A percentile compares a stretch with the other conserved stretches of the same genome.
These are phyloP conservation scores for Raffaelea deltoideospora DNA, from an alignment of 2,329 filamentous ascomycete species.

Conservation along the genomic window DNA sequence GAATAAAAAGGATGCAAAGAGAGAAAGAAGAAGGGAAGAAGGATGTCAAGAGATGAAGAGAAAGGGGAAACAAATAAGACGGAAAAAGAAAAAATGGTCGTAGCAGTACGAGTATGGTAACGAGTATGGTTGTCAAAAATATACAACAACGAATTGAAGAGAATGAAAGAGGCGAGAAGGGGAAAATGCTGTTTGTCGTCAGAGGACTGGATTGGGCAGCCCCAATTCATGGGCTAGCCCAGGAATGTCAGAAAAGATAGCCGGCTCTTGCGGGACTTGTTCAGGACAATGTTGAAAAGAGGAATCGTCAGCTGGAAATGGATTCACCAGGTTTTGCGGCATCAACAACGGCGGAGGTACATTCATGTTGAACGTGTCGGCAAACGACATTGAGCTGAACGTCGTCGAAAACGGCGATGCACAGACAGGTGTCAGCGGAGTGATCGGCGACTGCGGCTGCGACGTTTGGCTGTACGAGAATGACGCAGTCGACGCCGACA, in stretches of 20 bases:
- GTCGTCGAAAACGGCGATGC: background rate
- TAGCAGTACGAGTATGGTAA: too few relatives aligned
- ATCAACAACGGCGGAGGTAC: background rate
- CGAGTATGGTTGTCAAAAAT: too few relatives aligned
- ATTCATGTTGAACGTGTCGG: too few relatives aligned
- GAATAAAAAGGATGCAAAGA: too few relatives aligned
- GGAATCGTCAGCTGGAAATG: too few relatives aligned
- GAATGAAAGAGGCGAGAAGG: too few relatives aligned
- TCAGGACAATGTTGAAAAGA: background rate
- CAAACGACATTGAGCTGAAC: background rate
- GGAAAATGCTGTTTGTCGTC: too few relatives aligned
- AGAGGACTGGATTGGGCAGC: background rate
- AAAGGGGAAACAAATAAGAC: too few relatives aligned
- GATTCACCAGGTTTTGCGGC: background rate
- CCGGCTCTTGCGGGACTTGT: background rate
- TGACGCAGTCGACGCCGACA: background rate
- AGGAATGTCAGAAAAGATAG: background rate
- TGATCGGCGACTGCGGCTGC: constrained; percentile 2
- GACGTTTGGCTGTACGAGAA: background rate
- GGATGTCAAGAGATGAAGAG: too few relatives aligned
- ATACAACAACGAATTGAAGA: too few relatives aligned
- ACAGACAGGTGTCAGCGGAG: background rate
- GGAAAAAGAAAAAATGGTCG: too few relatives aligned
- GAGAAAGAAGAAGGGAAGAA: too few relatives aligned
- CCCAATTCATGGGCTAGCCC: background rate